Conservation (phyloP, 345 rosid species). For the Eucalyptus coolabah region DNA sequence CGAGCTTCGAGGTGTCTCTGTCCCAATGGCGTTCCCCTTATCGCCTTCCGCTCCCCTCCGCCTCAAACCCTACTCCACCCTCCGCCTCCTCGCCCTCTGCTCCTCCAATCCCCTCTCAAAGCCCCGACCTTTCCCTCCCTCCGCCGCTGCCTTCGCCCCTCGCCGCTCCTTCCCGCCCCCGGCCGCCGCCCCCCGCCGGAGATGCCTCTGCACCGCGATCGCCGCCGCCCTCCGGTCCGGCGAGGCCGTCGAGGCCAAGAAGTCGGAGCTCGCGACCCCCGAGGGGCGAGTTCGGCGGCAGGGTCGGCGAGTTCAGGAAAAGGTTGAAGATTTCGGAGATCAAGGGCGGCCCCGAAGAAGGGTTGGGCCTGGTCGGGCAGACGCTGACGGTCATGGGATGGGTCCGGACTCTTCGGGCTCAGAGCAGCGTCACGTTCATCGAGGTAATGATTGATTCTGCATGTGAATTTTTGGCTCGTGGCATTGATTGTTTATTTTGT, state of each 20-base stretch:
- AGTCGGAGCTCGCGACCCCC: slow-evolving; percentile 1
- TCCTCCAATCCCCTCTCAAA: slow-evolving; percentile 8
- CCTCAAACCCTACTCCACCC: slow-evolving; percentile 17
- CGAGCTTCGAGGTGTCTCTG: not conserved
- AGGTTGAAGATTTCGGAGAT: slow-evolving; percentile 63
- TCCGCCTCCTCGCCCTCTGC: slow-evolving; percentile 32
- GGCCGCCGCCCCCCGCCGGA: not conserved
- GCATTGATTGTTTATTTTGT: not conserved
- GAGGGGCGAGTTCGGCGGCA: slow-evolving; percentile 11
- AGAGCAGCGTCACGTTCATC: slow-evolving; percentile 74
- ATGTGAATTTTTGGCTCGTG: not conserved
- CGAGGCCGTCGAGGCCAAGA: slow-evolving; percentile 8
- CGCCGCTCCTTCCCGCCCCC: not conserved
- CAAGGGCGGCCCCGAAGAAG: slow-evolving; percentile 69
- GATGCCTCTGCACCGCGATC: slow-evolving; percentile 20
- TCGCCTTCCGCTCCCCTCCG: slow-evolving; percentile 41
- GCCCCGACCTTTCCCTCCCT: not conserved
- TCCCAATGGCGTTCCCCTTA: slow-evolving; percentile 25
- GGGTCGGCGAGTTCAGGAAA: slow-evolving; percentile 54
- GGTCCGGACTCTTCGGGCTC: slow-evolving; percentile 87
- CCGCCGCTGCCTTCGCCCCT: slow-evolving; percentile 5
- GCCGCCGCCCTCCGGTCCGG: slow-evolving; percentile 25
- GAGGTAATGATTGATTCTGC: slow-evolving; percentile 33
- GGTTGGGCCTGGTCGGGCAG: slow-evolving; percentile 52
- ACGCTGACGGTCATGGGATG: slow-evolving; percentile 64